Conservation (phyloP, 2,329 filamentous ascomycete species). For the Elsinoe fawcettii region DNA sequence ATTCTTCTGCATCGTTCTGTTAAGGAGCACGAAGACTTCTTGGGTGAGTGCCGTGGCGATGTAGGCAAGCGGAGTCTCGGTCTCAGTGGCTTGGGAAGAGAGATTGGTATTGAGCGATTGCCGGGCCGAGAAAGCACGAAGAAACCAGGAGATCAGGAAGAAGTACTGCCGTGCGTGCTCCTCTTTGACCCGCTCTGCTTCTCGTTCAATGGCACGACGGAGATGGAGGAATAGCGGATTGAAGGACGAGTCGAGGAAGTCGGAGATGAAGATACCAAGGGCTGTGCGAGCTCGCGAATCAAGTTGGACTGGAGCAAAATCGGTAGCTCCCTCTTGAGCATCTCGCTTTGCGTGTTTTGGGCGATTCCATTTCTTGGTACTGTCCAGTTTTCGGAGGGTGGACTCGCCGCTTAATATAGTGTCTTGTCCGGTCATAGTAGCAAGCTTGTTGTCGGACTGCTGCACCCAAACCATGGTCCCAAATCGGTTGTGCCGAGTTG, state of each 20-base stretch:
- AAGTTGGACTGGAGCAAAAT: slow-evolving; percentile 67
- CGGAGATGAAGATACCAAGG: slow-evolving; percentile 74
- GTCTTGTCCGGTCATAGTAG: slow-evolving; percentile 81
- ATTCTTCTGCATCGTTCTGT: slow-evolving; percentile 69
- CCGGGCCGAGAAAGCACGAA: slow-evolving; percentile 52
- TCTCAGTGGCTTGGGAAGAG: slow-evolving; percentile 36
- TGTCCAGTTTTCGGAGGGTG: slow-evolving; percentile 82
- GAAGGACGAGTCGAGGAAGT: slow-evolving; percentile 91
- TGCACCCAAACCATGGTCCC: slow-evolving; percentile 98
- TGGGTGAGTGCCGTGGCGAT: slow-evolving; percentile 87
- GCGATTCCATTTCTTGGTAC: slow-evolving; percentile 81
- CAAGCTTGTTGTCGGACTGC: slow-evolving; percentile 72
- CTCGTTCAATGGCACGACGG: slow-evolving; percentile 81
- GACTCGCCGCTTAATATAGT: slow-evolving; percentile 65
- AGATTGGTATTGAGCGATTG: slow-evolving; percentile 19
- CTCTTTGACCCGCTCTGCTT: slow-evolving; percentile 66
- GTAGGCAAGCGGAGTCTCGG: slow-evolving; percentile 70
- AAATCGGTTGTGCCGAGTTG: slow-evolving; percentile 85
- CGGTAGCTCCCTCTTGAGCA: slow-evolving; percentile 49
- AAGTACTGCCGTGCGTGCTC: slow-evolving; percentile 80
- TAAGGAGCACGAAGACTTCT: slow-evolving; percentile 86
- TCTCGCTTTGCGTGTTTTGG: slow-evolving; percentile 49
- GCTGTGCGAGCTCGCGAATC: slow-evolving; percentile 67
- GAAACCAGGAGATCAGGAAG: slow-evolving; percentile 86
- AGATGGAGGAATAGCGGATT: slow-evolving; percentile 79